Evolutionary conservation across 2,329 filamentous ascomycete species (phyloP).

Genomic region (Aureobasidium uvarum): DNA sequence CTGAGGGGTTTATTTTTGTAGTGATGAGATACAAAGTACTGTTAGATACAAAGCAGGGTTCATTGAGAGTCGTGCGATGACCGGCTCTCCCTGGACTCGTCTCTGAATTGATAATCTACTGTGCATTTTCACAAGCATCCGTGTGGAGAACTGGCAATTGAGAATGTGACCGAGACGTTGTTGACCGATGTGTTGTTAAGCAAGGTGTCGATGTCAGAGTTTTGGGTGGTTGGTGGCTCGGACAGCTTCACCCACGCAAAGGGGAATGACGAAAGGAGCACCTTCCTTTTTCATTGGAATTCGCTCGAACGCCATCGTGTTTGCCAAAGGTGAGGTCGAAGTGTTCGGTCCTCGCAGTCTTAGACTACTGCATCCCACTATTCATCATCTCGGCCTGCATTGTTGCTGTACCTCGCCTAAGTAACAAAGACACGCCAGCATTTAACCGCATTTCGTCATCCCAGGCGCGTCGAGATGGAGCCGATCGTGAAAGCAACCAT

Average conservation of each 20-base stretch:
- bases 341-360: too few relatives aligned
- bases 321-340: neutral
- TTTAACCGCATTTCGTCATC: slow-evolving; percentile 20
- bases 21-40: too few relatives aligned
- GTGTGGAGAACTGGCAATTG: neutral
- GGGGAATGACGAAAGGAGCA: slow-evolving; percentile 1
- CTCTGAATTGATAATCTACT: too few relatives aligned
- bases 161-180: neutral
- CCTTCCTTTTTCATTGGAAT: neutral
- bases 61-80: too few relatives aligned
- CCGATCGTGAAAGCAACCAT: slow-evolving; percentile 61
- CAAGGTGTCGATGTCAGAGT: too few relatives aligned
- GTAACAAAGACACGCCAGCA: slow-evolving; percentile 8
- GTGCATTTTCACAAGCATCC: neutral
- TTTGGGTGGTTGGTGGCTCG: neutral
- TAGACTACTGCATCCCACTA: neutral
- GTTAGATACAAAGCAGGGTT: too few relatives aligned
- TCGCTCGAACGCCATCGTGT: neutral
- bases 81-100: too few relatives aligned
- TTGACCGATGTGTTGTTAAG: too few relatives aligned
- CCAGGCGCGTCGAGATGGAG: slow-evolving; percentile 14
- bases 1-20: too few relatives aligned
- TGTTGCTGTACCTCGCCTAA: neutral
- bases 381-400: neutral
- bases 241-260: slow-evolving; percentile 2